Percentiles rank a stretch among this genome's conserved stretches.
Conservation (phyloP, 2,329 filamentous ascomycete genomes). For the Aspergillus proliferans region DNA sequence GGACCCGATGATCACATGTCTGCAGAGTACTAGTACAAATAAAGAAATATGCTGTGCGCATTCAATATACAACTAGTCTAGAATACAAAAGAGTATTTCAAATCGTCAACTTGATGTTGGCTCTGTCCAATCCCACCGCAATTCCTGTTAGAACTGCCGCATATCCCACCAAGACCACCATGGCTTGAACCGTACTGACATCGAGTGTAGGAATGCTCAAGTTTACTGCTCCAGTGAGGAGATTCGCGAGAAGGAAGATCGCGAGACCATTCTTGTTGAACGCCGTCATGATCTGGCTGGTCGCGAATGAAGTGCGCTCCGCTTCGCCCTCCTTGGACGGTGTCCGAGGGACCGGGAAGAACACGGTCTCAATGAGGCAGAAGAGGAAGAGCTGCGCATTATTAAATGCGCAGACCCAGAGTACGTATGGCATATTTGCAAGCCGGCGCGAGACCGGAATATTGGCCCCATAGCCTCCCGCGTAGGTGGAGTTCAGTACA, state of each 20-base stretch:
- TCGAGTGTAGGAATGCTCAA: slow-evolving; percentile 77
- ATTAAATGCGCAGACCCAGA: slow-evolving; percentile 93
- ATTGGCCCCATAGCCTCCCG: slow-evolving; percentile 57
- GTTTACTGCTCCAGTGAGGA: slow-evolving; percentile 85
- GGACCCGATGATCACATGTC: neutral
- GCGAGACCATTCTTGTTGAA: slow-evolving; percentile 85
- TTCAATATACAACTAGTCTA: neutral
- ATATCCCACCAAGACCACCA: slow-evolving; percentile 71
- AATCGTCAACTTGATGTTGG: slow-evolving; percentile 29
- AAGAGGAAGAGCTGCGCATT: slow-evolving; percentile 73
- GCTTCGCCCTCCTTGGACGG: slow-evolving; percentile 51
- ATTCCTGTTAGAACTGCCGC: slow-evolving; percentile 59
- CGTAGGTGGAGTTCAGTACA: slow-evolving; percentile 59
- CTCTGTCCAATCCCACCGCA: slow-evolving; percentile 45
- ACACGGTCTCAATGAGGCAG: slow-evolving; percentile 66
- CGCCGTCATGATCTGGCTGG: slow-evolving; percentile 71
- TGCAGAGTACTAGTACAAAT: neutral
- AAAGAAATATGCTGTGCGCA: too few species aligned
- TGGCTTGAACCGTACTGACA: slow-evolving; percentile 56
- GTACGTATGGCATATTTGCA: slow-evolving; percentile 86
- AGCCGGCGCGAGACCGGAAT: slow-evolving; percentile 78
- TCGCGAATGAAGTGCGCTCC: slow-evolving; percentile 61
- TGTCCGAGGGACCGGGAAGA: slow-evolving; percentile 69
- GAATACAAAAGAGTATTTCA: slow-evolving; percentile 3
- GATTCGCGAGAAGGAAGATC: slow-evolving; percentile 79